A percentile compares a stretch with the other conserved stretches of the same genome.
phyloP scores from a whole-genome alignment of 192 early-diverging fungal species.

The Coemansia sp. region DNA sequence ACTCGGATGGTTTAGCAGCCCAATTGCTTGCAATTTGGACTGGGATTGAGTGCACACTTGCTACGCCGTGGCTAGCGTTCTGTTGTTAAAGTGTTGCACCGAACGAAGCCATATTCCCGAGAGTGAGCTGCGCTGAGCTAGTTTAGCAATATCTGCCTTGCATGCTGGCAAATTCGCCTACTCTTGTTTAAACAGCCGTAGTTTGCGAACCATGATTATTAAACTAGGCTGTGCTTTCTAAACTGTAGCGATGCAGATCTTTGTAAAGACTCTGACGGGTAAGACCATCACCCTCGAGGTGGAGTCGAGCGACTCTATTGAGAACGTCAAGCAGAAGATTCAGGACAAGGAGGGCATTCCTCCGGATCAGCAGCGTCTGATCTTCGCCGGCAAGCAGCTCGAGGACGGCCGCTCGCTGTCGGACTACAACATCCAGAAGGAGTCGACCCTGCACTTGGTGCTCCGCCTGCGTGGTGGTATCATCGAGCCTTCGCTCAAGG shows the following conservation, averaged over 20 bases:
- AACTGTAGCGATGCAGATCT: conserved; percentile 72
- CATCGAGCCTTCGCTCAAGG: conserved; percentile 98
- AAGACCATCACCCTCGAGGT: conserved; percentile 89
- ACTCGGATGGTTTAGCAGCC: neutral
- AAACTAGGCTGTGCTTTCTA: neutral
- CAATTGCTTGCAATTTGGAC: neutral
- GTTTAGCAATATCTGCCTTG: no score
- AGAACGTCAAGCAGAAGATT: conserved; percentile 82
- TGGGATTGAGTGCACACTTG: neutral
- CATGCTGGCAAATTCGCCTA: no score
- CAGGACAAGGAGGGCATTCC: conserved; percentile 88
- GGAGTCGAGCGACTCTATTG: conserved; percentile 81
- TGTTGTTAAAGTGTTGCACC: no score
- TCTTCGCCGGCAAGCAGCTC: conserved; percentile 98
- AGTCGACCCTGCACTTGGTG: conserved; percentile 96
- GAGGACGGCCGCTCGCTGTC: conserved; percentile 97
- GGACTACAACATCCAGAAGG: conserved; percentile 99
- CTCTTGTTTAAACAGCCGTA: no score
- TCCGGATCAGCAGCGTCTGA: conserved; percentile 80
- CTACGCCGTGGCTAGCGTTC: no score
- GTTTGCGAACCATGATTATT: neutral
- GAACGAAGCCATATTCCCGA: no score
- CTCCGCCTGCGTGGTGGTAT: conserved; percentile 96
- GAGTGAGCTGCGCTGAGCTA: no score
- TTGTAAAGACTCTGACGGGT: conserved; percentile 84